Conservation (phyloP, 192 early-diverging fungal genomes). For the Coemansia sp. region DNA sequence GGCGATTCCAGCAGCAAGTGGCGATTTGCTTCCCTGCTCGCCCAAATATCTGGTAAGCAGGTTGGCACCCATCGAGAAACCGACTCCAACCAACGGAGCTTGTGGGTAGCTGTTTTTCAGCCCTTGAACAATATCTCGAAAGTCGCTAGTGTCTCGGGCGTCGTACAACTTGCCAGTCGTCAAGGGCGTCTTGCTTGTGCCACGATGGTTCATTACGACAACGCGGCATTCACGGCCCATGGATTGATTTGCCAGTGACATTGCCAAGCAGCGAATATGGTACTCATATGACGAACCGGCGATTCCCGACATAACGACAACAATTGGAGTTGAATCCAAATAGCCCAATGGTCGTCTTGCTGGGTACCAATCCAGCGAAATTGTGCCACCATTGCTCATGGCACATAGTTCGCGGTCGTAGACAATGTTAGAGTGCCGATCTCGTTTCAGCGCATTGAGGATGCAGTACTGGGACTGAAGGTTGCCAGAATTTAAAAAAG, state of each 20-base stretch:
- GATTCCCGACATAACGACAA: conserved; percentile 77
- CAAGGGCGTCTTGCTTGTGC: background rate
- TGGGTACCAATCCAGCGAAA: conserved; percentile 80
- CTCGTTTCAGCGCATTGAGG: conserved; percentile 41
- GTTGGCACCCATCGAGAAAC: conserved; percentile 5
- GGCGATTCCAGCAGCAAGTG: background rate
- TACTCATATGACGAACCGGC: conserved; percentile 82
- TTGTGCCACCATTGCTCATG: conserved; percentile 72
- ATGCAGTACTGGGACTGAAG: conserved; percentile 59
- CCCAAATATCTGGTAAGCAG: conserved; percentile 13
- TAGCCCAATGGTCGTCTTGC: conserved; percentile 47
- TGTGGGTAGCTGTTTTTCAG: background rate
- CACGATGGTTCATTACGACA: background rate
- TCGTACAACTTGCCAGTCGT: background rate
- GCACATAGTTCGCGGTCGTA: conserved; percentile 45
- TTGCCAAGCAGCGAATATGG: conserved; percentile 72
- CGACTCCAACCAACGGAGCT: background rate
- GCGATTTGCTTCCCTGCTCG: background rate
- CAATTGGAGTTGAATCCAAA: conserved; percentile 50
- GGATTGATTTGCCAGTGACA: conserved; percentile 38
- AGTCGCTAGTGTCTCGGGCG: background rate
- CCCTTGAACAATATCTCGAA: background rate
- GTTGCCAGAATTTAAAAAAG: conserved; percentile 67
- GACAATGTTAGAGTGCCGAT: background rate
- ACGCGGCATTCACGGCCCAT: background rate